Percentiles rank a stretch among this genome's conserved stretches.
phyloP scores from a whole-genome alignment of 768 basidiomycete species.

The Hygrocybe coccinea region DNA sequence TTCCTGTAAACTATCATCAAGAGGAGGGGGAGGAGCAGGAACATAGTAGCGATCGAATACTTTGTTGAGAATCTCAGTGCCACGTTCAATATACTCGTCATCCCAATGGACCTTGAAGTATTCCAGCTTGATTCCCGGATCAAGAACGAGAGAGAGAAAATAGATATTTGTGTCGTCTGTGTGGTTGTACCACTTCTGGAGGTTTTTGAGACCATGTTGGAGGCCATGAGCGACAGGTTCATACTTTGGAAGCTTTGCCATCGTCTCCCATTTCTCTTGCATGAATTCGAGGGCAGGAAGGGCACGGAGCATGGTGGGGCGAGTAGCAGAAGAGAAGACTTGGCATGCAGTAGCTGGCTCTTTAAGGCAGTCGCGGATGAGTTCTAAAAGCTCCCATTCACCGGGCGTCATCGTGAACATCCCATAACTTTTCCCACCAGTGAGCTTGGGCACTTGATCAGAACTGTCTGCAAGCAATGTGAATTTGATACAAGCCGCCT shows the following conservation, averaged over 20 bases:
- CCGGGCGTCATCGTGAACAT: too few relatives aligned
- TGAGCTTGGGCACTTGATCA: too few relatives aligned
- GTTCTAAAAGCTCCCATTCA: too few relatives aligned
- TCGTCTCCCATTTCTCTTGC: conserved; percentile 14
- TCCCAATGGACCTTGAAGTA: conserved; percentile 20
- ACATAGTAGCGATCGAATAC: conserved; percentile 12
- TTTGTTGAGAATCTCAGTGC: conserved; percentile 12
- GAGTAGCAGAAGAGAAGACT: conserved; percentile 20
- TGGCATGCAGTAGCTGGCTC: conserved; percentile 21
- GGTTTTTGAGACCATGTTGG: conserved; percentile 19
- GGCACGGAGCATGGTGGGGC: conserved; percentile 22
- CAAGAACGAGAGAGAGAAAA: conserved; percentile 21
- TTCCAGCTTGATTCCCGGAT: conserved; percentile 18
- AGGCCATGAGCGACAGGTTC: conserved; percentile 15
- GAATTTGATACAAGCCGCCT: too few relatives aligned
- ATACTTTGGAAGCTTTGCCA: conserved; percentile 16
- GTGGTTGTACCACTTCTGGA: conserved; percentile 25
- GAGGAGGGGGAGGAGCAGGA: not conserved
- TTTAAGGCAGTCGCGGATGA: conserved; percentile 4
- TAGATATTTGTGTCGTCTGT: conserved; percentile 21
- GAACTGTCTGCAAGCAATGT: too few relatives aligned
- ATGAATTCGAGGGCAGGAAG: conserved; percentile 27
- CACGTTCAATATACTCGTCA: conserved; percentile 4
- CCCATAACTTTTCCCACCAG: too few relatives aligned
- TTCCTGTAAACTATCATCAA: not conserved